These are phyloP conservation scores for Globisporangium heterothallicum DNA, from an alignment of 352 stramenopile genomes.

Conservation along the genomic window DNA sequence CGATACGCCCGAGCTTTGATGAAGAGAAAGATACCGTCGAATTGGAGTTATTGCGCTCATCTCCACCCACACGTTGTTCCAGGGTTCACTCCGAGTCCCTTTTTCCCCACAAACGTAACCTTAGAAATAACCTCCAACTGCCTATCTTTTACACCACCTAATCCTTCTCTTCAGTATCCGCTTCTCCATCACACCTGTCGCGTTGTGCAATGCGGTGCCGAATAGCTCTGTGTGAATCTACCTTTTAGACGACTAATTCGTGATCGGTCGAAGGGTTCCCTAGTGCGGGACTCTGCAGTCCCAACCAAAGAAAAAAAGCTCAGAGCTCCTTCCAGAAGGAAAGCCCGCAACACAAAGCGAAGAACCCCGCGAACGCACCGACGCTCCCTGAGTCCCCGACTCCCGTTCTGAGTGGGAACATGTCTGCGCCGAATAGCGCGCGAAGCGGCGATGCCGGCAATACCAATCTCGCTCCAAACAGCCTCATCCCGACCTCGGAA, in stretches of 20 bases:
- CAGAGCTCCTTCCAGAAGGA: slow-evolving; percentile 7
- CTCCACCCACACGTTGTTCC: not conserved
- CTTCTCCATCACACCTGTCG: not conserved
- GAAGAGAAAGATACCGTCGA: not conserved
- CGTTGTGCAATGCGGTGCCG: not conserved
- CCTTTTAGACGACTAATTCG: not conserved
- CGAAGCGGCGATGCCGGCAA: not conserved
- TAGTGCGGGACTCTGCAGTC: slow-evolving; percentile 1
- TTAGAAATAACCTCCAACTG: not conserved
- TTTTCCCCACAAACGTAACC: not conserved
- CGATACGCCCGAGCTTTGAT: slow-evolving; percentile 21
- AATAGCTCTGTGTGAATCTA: not conserved
- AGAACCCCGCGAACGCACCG: not conserved
- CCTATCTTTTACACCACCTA: too few species aligned
- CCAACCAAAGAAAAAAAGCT: slow-evolving; percentile 13
- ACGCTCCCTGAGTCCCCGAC: slow-evolving; percentile 1
- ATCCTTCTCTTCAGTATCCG: not conserved
- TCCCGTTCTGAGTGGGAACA: slow-evolving; percentile 1
- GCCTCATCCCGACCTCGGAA: not conserved
- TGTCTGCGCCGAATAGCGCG: not conserved
- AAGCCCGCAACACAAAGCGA: slow-evolving; percentile 1
- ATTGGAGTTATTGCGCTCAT: not conserved
- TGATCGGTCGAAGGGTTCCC: not conserved
- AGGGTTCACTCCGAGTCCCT: not conserved
- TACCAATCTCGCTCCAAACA: not conserved